Base-by-base conservation (phyloP, 352 stramenopile genomes). In the Saprolegnia parasitica region DNA sequence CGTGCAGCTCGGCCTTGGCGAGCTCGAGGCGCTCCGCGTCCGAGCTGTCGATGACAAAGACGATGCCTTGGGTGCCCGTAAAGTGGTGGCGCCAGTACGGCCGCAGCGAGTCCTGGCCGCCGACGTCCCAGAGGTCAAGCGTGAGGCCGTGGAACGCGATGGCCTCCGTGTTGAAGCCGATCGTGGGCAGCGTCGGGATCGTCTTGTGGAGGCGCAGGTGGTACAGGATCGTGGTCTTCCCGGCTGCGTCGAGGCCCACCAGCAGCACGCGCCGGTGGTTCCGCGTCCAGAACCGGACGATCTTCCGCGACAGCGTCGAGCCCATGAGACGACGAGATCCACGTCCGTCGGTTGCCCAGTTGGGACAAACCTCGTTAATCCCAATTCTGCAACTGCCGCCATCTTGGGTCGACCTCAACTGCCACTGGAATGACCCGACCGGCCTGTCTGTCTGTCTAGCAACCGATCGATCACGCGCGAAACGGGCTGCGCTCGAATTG, bases 71-170 rank as follows among this genome's bases (percentile, higher is more conserved):
- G 5, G 86, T 93, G 49, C 83, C 85, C 10, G 84, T 95, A 71
- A 92, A 93, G 63, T 92, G 85, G 72, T 95, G 87, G 32, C 87
- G 76, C 85, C 83, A 95, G 50, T 92, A 92, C 23, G 87, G 85
- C 42, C 85, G 77, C 40, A 93, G 67, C 16, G 82, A 86, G 76
- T 95, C 83, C 56, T 92, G 84, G 0, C 86, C 84, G 29, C 86
- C 86, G 20, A 94, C 86, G 66, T 94, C 86, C 84, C 83, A 95
- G 56, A 95, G 81, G 72, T 90, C 81, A 35, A 95, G 79, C 65
- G 90, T 90, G 71, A 88, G 86, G 60, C 76, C 75, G 21, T 89
- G 76, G 65, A 84, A 87, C 49, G 80, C 78, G 47, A 95, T 79
- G 1, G 86, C 89, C 76, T 93, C 84, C 20, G 91, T 79, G 67